Evolutionary conservation across 768 basidiomycete genomes (phyloP), one percentile per base, ranked within the genome.

Genomic region (Crassisporium funariophilum): DNA sequence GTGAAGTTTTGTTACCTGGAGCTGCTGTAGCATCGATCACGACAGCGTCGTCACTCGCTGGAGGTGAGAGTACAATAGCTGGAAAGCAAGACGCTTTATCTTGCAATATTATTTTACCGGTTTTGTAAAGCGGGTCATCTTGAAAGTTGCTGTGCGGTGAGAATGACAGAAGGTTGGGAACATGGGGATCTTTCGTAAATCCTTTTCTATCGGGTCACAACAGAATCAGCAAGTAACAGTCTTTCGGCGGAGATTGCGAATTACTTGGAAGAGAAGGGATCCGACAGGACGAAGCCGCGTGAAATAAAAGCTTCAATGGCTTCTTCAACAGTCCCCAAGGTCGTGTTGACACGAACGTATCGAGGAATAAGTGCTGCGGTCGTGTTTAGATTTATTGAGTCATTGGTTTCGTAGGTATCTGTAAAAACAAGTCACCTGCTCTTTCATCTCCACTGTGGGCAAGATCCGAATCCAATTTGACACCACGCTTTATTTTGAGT

Each of bases 41-140:
- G 37, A 78, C 72, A 44, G 70, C 66, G 33, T 74, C 63, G 16
- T 80, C 73, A 15, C 60, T 64, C 2, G 73, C 67, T 9, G 85
- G 86, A 34, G 91, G 88, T 16, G 83, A 77, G n/a, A 99, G 81
- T 5, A 98, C 79, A 48, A 83, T 72, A 0, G 95, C 92, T 13
- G 97, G 92, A 65, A 99, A 93, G 67, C 97, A 99, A 46, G 93
- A 95, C 15, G 97, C 95, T 63, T 98, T 98, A 66, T 99, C 97
- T 66, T 99, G 97, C 5, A 98, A 71, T 50, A 99, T 95, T 24
- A 98, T 70, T 48, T 84, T 89, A 20, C 94, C 93, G 23, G 78
- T 70, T 53, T 73, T 74, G 67, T 94, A 97, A 16, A 83, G 76
- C 2, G 76, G 67, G 52, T 93, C 84, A 23, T 81, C 77, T n/a